A percentile compares a stretch with the other conserved stretches of the same genome.
phyloP scores from a whole-genome alignment of 2,329 filamentous ascomycete species.

The Colletotrichum graminicola region DNA sequence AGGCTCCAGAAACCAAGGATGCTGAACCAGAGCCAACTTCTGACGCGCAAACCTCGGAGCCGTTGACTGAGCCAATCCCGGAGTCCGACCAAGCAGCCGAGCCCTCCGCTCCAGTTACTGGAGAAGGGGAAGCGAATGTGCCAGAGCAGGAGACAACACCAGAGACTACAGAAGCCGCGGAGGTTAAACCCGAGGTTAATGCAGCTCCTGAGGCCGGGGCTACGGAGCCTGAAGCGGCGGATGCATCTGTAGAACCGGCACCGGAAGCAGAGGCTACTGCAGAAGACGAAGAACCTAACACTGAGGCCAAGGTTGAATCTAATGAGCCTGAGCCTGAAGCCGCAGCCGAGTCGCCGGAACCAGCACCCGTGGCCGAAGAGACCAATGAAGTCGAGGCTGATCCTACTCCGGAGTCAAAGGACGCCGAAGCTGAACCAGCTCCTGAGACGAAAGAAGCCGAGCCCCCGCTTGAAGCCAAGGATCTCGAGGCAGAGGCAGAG shows the following conservation, averaged over 20 bases:
- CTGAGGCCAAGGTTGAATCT: constrained; percentile 5
- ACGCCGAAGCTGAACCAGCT: background rate
- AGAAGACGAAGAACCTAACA: background rate
- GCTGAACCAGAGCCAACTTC: background rate
- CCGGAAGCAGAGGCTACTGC: background rate
- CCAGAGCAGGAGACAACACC: background rate
- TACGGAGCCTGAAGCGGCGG: background rate
- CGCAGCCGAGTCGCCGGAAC: background rate
- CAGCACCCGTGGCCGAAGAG: too few species aligned
- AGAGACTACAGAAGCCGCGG: background rate
- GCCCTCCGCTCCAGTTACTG: background rate
- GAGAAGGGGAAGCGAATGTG: background rate
- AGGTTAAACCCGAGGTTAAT: background rate
- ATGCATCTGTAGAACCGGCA: background rate
- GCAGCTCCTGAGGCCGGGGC: background rate
- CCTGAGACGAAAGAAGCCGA: background rate
- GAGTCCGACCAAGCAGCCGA: background rate
- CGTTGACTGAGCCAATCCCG: background rate
- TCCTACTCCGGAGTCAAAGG: background rate
- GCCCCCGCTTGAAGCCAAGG: background rate
- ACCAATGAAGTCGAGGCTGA: background rate
- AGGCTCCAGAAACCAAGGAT: constrained; percentile 6
- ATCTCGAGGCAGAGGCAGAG: background rate
- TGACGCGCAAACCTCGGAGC: background rate
- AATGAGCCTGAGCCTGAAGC: constrained; percentile 13